Conservation (phyloP, 192 early-diverging fungal genomes). For the Dissophora globulifera region DNA sequence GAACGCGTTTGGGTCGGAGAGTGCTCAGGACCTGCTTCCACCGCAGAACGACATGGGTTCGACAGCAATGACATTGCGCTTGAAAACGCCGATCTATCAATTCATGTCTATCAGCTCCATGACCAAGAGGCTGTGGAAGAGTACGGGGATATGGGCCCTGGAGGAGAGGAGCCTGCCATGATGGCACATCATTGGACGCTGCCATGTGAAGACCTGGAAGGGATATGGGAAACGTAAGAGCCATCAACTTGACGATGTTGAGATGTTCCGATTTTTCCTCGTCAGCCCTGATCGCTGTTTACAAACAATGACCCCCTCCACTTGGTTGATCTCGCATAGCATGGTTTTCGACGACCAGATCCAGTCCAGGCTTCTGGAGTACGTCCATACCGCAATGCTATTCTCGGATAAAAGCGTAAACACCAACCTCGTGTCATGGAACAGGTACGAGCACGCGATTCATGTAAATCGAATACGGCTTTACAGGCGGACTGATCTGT, state of each 20-base stretch:
- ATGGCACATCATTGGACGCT: constrained; percentile 62
- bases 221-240: constrained; percentile 63
- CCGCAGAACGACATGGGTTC: not conserved
- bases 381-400: constrained; percentile 68
- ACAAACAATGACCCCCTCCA: too few relatives aligned
- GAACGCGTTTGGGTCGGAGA: constrained; percentile 30
- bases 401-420: constrained; percentile 70
- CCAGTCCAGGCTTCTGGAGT: constrained; percentile 64
- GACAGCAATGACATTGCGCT: not conserved
- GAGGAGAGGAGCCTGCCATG: constrained; percentile 55
- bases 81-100: constrained; percentile 17
- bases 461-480: not conserved
- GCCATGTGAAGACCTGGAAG: constrained; percentile 58
- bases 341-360: constrained; percentile 69
- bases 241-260: not conserved
- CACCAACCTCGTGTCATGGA: constrained; percentile 65
- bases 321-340: constrained; percentile 37
- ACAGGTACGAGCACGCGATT: constrained; percentile 42
- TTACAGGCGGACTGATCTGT: not conserved
- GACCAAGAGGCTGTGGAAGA: constrained; percentile 62
- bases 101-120: constrained; percentile 59
- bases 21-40: constrained; percentile 13
- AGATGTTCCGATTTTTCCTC: too few relatives aligned
- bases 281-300: too few relatives aligned
- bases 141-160: constrained; percentile 19